Conservation (phyloP, 805 yeast genomes). For the Torulaspora franciscae region DNA sequence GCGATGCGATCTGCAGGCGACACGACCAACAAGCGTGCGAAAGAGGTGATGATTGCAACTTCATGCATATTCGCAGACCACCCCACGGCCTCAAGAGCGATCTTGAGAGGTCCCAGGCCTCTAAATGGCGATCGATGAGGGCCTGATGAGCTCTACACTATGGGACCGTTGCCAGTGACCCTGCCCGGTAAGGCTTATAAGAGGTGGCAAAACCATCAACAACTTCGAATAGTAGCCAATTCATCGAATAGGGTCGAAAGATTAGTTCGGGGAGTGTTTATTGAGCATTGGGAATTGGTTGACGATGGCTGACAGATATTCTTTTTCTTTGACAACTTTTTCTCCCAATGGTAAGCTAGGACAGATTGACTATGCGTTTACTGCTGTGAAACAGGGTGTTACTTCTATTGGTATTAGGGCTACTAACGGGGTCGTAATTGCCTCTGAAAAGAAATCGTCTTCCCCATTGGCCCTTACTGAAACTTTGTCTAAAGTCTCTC, state of each 20-base stretch:
- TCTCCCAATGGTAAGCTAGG: constrained; percentile 98
- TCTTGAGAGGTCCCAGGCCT: constrained; percentile 42
- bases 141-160: not conserved
- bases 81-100: constrained; percentile 39
- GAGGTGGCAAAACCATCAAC: constrained; percentile 4
- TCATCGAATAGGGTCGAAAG: not conserved
- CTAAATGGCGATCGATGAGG: constrained; percentile 13
- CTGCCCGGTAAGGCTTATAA: not conserved
- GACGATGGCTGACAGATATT: constrained; percentile 95
- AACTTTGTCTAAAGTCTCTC: constrained; percentile 69
- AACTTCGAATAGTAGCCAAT: too few relatives aligned
- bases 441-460: constrained; percentile 88
- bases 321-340: constrained; percentile 94
- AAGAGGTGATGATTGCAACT: constrained; percentile 83
- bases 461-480: constrained; percentile 74
- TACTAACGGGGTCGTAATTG: constrained; percentile 91
- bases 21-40: constrained; percentile 59
- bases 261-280: not conserved
- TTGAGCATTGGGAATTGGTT: not conserved
- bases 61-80: constrained; percentile 71
- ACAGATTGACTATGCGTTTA: constrained; percentile 95
- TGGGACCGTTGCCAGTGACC: not conserved
- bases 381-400: constrained; percentile 97
- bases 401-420: constrained; percentile 93
- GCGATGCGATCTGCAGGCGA: constrained; percentile 71